Evolutionary conservation across 2,329 filamentous ascomycete species (phyloP).

Genomic region (Piedraia hortae): DNA sequence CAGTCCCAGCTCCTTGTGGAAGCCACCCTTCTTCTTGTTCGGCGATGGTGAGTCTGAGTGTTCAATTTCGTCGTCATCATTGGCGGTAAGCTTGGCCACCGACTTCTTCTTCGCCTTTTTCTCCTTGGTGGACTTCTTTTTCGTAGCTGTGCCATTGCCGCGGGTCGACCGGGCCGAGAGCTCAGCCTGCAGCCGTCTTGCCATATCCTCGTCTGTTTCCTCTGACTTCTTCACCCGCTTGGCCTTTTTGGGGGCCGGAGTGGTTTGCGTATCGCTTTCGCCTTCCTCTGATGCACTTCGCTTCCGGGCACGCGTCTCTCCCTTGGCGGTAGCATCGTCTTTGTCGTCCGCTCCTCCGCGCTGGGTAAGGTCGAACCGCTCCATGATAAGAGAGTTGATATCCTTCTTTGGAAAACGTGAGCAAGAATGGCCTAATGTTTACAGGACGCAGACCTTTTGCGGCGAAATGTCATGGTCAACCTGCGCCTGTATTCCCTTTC

Average conservation of each 20-base stretch:
- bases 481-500: conserved; percentile 31
- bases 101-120: conserved; percentile 43
- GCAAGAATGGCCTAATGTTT: background rate
- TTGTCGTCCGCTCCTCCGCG: conserved; percentile 6
- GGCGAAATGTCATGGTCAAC: conserved; percentile 32
- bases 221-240: conserved; percentile 38
- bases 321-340: conserved; percentile 1
- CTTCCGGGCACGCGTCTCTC: conserved; percentile 16
- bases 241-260: conserved; percentile 14
- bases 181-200: conserved; percentile 71
- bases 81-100: conserved; percentile 41
- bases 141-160: conserved; percentile 28
- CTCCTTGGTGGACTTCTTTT: conserved; percentile 37
- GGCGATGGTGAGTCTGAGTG: conserved; percentile 19
- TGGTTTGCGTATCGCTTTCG: conserved; percentile 15
- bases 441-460: conserved; percentile 25
- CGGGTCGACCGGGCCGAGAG: conserved; percentile 56
- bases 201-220: conserved; percentile 60
- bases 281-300: conserved; percentile 11
- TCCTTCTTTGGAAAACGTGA: conserved; percentile 11
- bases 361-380: conserved; percentile 23
- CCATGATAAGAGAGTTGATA: conserved; percentile 21
- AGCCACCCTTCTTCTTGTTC: conserved; percentile 67
- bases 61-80: conserved; percentile 53
- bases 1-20: conserved; percentile 62